A percentile compares a stretch with the other conserved stretches of the same genome.
Conservation (phyloP, 306 rosid genomes). For the Cotoneaster glaucophyllus region DNA sequence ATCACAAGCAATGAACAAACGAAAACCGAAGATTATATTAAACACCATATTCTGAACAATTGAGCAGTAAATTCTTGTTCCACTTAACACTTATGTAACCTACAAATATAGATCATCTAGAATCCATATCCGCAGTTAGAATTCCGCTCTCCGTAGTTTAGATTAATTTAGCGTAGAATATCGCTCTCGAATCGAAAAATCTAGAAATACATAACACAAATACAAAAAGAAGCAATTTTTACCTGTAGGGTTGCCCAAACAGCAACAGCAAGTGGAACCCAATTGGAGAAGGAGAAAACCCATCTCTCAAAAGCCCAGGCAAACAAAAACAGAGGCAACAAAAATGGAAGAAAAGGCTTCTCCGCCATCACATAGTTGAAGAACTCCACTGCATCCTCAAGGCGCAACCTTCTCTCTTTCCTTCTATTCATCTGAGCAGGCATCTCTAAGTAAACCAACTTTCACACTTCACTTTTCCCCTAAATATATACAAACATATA, state of each 20-base stretch:
- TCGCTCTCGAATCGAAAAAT: neutral
- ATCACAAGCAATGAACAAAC: neutral
- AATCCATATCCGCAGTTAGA: neutral
- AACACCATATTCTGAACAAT: neutral
- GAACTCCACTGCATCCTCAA: constrained; percentile 49
- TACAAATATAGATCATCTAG: neutral
- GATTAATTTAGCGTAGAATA: too few species aligned
- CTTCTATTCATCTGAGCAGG: constrained; percentile 46
- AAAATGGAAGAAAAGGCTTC: constrained; percentile 48
- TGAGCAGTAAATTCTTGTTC: neutral
- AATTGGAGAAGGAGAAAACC: constrained; percentile 73
- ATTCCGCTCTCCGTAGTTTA: neutral
- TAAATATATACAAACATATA: neutral
- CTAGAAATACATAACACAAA: neutral
- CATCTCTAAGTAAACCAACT: constrained; percentile 7
- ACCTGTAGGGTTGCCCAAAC: constrained; percentile 92
- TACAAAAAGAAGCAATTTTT: neutral
- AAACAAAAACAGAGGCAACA: constrained; percentile 58
- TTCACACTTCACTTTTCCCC: neutral
- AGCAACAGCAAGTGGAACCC: constrained; percentile 74
- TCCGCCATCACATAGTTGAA: constrained; percentile 38
- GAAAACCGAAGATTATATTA: neutral
- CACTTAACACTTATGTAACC: neutral
- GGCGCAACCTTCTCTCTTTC: constrained; percentile 20
- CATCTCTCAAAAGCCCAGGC: constrained; percentile 84